phyloP scores from a whole-genome alignment of 352 stramenopile genomes.

The Pythium aquatile region DNA sequence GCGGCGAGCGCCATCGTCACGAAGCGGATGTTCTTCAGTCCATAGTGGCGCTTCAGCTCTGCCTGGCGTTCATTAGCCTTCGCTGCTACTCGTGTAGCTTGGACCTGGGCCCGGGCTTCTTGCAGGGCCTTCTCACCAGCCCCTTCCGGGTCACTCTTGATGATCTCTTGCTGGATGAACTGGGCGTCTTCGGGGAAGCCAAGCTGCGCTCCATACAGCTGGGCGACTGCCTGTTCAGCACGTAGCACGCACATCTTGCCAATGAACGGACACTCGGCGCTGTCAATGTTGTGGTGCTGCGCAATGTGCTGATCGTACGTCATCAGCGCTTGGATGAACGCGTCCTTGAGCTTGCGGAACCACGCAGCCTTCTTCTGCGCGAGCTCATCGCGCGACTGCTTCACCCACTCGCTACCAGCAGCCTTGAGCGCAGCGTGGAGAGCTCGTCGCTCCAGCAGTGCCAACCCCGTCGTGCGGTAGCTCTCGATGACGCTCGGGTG shows the following conservation, averaged over 20 bases:
- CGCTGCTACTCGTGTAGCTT: slow-evolving; percentile 15
- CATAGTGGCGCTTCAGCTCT: slow-evolving; percentile 63
- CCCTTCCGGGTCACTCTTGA: slow-evolving; percentile 69
- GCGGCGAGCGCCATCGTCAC: slow-evolving; percentile 54
- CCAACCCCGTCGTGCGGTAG: slow-evolving; percentile 60
- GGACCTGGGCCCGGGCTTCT: slow-evolving; percentile 52
- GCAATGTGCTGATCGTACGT: slow-evolving; percentile 17
- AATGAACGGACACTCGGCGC: slow-evolving; percentile 32
- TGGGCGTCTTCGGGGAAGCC: slow-evolving; percentile 47
- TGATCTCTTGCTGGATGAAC: slow-evolving; percentile 54
- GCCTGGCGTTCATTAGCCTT: slow-evolving; percentile 44
- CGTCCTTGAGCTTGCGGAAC: slow-evolving; percentile 79
- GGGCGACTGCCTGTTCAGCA: slow-evolving; percentile 36
- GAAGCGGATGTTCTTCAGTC: slow-evolving; percentile 40
- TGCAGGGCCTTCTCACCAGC: slow-evolving; percentile 58
- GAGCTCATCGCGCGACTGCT: slow-evolving; percentile 80
- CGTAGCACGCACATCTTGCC: slow-evolving; percentile 54
- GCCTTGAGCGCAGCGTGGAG: slow-evolving; percentile 70
- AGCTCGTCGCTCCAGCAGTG: slow-evolving; percentile 83
- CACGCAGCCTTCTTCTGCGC: slow-evolving; percentile 76
- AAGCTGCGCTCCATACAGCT: slow-evolving; percentile 46
- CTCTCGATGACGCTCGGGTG: slow-evolving; percentile 77
- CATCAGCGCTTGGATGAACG: slow-evolving; percentile 33
- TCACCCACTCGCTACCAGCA: slow-evolving; percentile 65
- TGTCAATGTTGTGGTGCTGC: slow-evolving; percentile 25